Evolutionary conservation across 2,329 filamentous ascomycete genomes (phyloP).

Genomic region (Thielaviopsis euricoi): DNA sequence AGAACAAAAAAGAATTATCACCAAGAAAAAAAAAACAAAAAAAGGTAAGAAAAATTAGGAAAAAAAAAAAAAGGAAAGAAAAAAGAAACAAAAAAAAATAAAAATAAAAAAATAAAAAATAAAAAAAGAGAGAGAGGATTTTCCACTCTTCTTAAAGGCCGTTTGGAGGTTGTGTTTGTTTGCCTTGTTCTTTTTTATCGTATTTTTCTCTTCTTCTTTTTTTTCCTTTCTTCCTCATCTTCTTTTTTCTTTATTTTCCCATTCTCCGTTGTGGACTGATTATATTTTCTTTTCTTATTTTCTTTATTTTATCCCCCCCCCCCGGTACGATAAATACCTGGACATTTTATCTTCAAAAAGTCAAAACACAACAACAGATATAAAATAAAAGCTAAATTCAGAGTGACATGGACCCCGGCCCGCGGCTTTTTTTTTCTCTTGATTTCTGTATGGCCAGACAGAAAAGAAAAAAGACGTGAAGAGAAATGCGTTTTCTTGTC

Average conservation of each 20-base stretch:
- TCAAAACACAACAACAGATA: too few relatives aligned
- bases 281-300: background rate
- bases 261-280: constrained; percentile 1
- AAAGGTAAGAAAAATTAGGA: background rate
- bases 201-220: constrained; percentile 1
- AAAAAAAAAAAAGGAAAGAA: background rate
- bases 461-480: too few relatives aligned
- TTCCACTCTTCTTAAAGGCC: background rate
- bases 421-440: too few relatives aligned
- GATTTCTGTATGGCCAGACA: too few relatives aligned
- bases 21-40: background rate
- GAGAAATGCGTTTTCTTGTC: too few relatives aligned
- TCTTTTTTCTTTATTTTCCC: background rate
- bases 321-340: too few relatives aligned
- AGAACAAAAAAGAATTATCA: background rate
- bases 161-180: background rate
- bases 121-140: background rate
- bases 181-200: background rate
- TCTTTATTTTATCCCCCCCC: background rate
- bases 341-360: too few relatives aligned
- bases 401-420: too few relatives aligned
- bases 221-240: background rate
- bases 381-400: too few relatives aligned
- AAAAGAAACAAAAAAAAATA: background rate
- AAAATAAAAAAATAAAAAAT: background rate